These are phyloP conservation scores for Ceratorhiza oryzae-sativae DNA, from an alignment of 1,284 basidiomycete genomes.

Conservation along the genomic window DNA sequence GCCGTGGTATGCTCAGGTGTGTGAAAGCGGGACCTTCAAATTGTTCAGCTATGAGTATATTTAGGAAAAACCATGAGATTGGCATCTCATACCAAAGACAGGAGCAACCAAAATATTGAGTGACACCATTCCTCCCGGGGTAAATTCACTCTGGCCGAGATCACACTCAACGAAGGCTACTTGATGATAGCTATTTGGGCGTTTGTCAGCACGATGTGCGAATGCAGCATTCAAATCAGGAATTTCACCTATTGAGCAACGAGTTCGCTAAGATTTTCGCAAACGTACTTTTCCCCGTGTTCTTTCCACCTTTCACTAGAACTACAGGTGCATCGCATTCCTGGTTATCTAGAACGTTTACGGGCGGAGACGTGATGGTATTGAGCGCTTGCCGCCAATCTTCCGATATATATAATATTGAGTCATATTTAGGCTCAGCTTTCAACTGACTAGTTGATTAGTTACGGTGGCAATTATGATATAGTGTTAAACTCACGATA, in stretches of 20 bases:
- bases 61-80: background rate
- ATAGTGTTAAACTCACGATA: slow-evolving; percentile 57
- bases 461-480: background rate
- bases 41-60: background rate
- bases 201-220: background rate
- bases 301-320: slow-evolving; percentile 84
- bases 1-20: slow-evolving; percentile 72
- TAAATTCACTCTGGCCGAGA: slow-evolving; percentile 93
- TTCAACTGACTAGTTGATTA: slow-evolving; percentile 40
- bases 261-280: slow-evolving; percentile 77
- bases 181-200: slow-evolving; percentile 60
- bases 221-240: slow-evolving; percentile 7
- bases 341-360: slow-evolving; percentile 36
- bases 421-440: slow-evolving; percentile 46
- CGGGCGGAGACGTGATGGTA: slow-evolving; percentile 38
- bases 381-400: slow-evolving; percentile 66
- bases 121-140: slow-evolving; percentile 83
- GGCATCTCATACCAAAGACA: slow-evolving; percentile 66
- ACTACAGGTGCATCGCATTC: slow-evolving; percentile 49
- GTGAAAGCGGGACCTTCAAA: slow-evolving; percentile 83
- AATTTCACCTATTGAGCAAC: slow-evolving; percentile 62
- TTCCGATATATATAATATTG: slow-evolving; percentile 56
- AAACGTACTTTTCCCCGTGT: slow-evolving; percentile 90
- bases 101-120: slow-evolving; percentile 74
- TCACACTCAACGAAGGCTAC: slow-evolving; percentile 95